A percentile compares a stretch with the other conserved stretches of the same genome.
phyloP scores from a whole-genome alignment of 352 stramenopile genomes.

The Phytophthora palmivora region DNA sequence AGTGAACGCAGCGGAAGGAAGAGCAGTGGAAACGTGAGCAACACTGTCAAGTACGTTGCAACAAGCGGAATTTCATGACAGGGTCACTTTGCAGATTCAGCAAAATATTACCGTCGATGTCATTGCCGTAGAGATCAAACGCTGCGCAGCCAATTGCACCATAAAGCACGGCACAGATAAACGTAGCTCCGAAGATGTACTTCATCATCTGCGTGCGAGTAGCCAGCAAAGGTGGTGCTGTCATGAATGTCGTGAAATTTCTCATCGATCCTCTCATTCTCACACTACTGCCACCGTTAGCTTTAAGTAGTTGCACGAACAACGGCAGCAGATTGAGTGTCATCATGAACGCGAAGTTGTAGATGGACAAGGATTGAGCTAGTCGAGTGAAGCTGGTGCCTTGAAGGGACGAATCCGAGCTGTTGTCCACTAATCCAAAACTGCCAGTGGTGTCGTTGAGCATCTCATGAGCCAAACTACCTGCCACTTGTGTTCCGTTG shows the following conservation, averaged over 20 bases:
- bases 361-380: slow-evolving; percentile 70
- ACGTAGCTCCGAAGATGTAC: slow-evolving; percentile 52
- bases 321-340: slow-evolving; percentile 79
- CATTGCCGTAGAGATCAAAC: slow-evolving; percentile 51
- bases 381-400: slow-evolving; percentile 41
- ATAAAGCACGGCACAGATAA: slow-evolving; percentile 61
- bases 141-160: slow-evolving; percentile 50
- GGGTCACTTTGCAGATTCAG: slow-evolving; percentile 56
- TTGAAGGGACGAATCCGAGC: not conserved
- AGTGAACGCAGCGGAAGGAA: slow-evolving; percentile 54
- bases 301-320: slow-evolving; percentile 63
- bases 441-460: slow-evolving; percentile 1
- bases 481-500: slow-evolving; percentile 23
- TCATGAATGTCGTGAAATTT: slow-evolving; percentile 35
- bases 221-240: slow-evolving; percentile 22
- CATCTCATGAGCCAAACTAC: slow-evolving; percentile 1
- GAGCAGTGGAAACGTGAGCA: slow-evolving; percentile 60
- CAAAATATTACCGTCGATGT: slow-evolving; percentile 57
- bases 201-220: slow-evolving; percentile 46
- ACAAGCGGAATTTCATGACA: slow-evolving; percentile 53
- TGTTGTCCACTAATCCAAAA: not conserved
- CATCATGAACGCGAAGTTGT: slow-evolving; percentile 86
- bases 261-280: slow-evolving; percentile 44
- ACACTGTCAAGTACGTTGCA: slow-evolving; percentile 49
- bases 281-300: slow-evolving; percentile 15